A percentile compares a stretch with the other conserved stretches of the same genome.
Conservation (phyloP, 352 stramenopile species). For the Phytophthora vignae region DNA sequence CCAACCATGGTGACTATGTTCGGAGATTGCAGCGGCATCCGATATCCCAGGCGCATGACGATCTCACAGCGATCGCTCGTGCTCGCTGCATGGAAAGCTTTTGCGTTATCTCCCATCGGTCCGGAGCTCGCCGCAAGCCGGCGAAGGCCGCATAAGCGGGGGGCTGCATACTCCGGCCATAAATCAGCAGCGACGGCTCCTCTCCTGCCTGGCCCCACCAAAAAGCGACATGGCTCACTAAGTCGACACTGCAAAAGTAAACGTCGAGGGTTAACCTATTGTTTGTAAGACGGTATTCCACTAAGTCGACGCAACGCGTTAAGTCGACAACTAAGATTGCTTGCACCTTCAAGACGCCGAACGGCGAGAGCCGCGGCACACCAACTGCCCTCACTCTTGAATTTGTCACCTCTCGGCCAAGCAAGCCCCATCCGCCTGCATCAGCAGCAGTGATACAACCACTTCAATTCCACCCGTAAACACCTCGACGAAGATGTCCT, state of each 20-base stretch:
- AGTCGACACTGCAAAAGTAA: conserved; percentile 30
- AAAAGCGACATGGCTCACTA: conserved; percentile 28
- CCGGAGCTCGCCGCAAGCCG: conserved; percentile 15
- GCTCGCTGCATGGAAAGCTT: conserved; percentile 13
- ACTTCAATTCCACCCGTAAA: too few relatives aligned
- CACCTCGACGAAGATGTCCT: neutral
- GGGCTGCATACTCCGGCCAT: conserved; percentile 29
- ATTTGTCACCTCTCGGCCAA: conserved; percentile 35
- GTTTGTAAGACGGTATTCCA: conserved; percentile 14
- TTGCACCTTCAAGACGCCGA: conserved; percentile 24
- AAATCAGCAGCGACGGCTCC: conserved; percentile 44
- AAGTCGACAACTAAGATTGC: conserved; percentile 17
- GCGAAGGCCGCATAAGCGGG: conserved; percentile 11
- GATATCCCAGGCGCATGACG: conserved; percentile 16
- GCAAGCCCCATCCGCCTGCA: neutral
- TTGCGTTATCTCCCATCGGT: conserved; percentile 13
- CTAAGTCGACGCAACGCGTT: neutral
- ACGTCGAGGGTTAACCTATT: neutral
- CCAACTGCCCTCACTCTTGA: conserved; percentile 33
- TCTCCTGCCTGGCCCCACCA: conserved; percentile 30
- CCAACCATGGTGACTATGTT: neutral
- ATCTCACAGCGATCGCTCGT: conserved; percentile 12
- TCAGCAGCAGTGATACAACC: neutral
- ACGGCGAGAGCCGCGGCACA: neutral
- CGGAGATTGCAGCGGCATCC: neutral